Evolutionary conservation across 176 grass and related monocot genomes (phyloP).

Genomic region (Ampelocalamus luodianensis): DNA sequence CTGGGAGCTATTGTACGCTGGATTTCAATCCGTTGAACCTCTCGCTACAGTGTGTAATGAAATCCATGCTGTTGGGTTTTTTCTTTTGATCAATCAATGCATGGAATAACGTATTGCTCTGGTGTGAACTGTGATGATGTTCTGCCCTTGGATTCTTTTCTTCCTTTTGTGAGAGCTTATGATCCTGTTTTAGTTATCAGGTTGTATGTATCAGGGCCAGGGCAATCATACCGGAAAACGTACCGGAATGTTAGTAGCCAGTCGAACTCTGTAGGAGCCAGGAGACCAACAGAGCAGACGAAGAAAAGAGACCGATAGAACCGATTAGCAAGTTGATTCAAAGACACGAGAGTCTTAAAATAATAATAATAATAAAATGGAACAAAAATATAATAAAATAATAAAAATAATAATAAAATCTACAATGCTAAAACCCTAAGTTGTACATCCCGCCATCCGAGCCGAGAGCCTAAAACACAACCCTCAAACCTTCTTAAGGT

Average conservation of each 20-base stretch:
- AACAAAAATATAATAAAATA: too few species aligned
- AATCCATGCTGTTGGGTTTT: constrained; percentile 50
- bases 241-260: constrained; percentile 3
- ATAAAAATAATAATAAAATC: too few species aligned
- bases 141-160: not conserved
- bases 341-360: too few species aligned
- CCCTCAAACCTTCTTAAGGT: too few species aligned
- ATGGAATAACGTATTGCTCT: constrained; percentile 38
- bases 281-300: not conserved
- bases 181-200: not conserved
- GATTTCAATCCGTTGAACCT: constrained; percentile 48
- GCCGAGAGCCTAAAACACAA: too few species aligned
- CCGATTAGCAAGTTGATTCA: not conserved
- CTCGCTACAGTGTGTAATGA: constrained; percentile 55
- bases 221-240: not conserved
- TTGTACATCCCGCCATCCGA: too few species aligned
- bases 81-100: constrained; percentile 48
- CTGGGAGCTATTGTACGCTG: constrained; percentile 55
- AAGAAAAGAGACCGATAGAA: not conserved
- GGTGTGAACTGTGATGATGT: not conserved
- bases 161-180: not conserved
- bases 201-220: not conserved
- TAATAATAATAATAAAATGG: too few species aligned
- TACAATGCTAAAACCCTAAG: too few species aligned
- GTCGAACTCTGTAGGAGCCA: not conserved